Conservation (phyloP, 345 rosid genomes). For the Eutrema heterophyllum region DNA sequence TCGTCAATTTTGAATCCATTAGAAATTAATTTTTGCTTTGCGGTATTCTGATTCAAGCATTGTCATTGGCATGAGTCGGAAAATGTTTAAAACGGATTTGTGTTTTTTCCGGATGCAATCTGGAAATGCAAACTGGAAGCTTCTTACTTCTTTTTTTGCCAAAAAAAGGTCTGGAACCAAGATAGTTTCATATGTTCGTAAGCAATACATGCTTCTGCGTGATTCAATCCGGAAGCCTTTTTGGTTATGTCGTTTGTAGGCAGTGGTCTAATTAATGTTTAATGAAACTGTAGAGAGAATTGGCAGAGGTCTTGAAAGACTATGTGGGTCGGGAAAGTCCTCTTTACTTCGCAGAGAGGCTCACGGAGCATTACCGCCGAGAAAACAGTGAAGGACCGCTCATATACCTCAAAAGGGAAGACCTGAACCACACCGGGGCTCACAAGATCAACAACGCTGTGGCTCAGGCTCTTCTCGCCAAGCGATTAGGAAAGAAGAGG, state of each 20-base stretch:
- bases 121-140: not conserved
- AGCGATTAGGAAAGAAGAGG: conserved; percentile 70
- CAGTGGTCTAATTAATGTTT: not conserved
- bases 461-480: conserved; percentile 87
- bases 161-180: not conserved
- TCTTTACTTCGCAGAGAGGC: conserved; percentile 87
- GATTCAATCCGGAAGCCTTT: not conserved
- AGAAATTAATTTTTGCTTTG: not conserved
- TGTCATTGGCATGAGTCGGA: not conserved
- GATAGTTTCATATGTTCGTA: not conserved
- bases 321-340: conserved; percentile 93
- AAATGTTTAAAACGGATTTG: too few relatives aligned
- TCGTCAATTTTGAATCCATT: not conserved
- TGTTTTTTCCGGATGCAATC: too few relatives aligned
- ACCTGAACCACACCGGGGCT: conserved; percentile 90
- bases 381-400: conserved; percentile 78
- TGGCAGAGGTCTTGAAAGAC: conserved; percentile 71
- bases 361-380: conserved; percentile 71
- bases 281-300: conserved; percentile 45
- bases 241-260: not conserved
- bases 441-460: conserved; percentile 92
- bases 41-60: not conserved
- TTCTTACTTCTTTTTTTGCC: not conserved
- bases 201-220: not conserved
- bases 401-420: conserved; percentile 90